Percentiles rank a stretch among this genome's conserved stretches.
Evolutionary conservation across 352 stramenopile species (phyloP).

Genomic region (Phytophthora nicotianae): DNA sequence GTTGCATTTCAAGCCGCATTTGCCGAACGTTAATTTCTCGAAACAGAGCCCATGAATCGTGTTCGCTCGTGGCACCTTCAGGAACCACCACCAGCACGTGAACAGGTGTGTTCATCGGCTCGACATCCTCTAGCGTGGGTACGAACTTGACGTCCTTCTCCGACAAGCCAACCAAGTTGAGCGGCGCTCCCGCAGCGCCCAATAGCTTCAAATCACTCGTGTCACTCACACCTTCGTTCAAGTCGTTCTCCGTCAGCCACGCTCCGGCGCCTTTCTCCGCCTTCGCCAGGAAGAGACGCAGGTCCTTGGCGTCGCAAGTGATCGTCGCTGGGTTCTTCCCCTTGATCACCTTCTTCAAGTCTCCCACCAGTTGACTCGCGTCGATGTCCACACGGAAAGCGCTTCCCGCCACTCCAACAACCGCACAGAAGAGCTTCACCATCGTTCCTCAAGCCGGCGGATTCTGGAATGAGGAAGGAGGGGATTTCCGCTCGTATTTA

Average conservation of each 20-base stretch:
- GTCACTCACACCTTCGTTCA: not conserved
- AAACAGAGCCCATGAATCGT: no score
- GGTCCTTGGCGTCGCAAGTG: not conserved
- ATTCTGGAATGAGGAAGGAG: no score
- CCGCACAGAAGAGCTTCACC: not conserved
- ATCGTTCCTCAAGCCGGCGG: not conserved
- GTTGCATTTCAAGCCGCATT: no score
- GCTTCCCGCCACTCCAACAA: no score
- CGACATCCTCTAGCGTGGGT: not conserved
- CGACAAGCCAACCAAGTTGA: constrained; percentile 1
- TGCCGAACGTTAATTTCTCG: no score
- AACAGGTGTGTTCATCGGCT: not conserved
- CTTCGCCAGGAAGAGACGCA: not conserved
- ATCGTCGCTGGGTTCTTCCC: not conserved
- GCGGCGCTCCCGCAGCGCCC: no score
- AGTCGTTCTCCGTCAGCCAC: not conserved
- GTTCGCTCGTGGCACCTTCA: no score
- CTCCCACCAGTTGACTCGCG: no score
- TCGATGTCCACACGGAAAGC: no score
- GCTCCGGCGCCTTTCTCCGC: no score
- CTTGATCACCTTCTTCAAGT: not conserved
- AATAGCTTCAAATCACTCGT: constrained; percentile 1
- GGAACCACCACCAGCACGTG: constrained; percentile 3
- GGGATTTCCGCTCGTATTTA: not conserved
- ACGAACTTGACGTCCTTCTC: not conserved